Conservation (phyloP, 1,284 basidiomycete species). For the Veloporphyrellus conicus region DNA sequence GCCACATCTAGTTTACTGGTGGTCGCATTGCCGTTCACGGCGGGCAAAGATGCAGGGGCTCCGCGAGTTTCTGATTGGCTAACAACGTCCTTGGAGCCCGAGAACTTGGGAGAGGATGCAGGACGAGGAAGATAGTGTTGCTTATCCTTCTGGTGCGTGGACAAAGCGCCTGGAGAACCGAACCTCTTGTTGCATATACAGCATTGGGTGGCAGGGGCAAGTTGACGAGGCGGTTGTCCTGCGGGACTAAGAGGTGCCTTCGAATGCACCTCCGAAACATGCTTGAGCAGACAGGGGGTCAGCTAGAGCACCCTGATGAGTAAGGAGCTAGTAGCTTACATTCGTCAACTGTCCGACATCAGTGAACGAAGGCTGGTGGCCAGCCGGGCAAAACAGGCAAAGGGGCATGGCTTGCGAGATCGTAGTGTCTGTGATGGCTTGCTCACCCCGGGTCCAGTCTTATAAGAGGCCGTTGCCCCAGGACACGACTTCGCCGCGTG, state of each 20-base stretch:
- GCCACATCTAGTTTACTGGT: conserved; percentile 1
- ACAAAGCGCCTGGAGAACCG: conserved; percentile 16
- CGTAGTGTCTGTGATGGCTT: conserved; percentile 13
- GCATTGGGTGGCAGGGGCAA: conserved; percentile 15
- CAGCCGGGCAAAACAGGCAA: conserved; percentile 27
- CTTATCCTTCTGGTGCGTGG: conserved; percentile 24
- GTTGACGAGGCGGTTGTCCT: conserved; percentile 2
- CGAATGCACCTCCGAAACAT: conserved; percentile 22
- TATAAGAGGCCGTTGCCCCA: conserved; percentile 34
- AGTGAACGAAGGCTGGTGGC: conserved; percentile 23
- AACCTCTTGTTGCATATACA: conserved; percentile 29
- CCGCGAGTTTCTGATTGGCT: conserved; percentile 4
- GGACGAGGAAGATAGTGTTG: conserved; percentile 17
- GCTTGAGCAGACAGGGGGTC: conserved; percentile 19
- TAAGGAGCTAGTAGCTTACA: conserved; percentile 10
- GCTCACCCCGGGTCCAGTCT: conserved; percentile 20
- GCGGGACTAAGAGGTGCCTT: conserved; percentile 1
- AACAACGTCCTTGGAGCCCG: conserved; percentile 4
- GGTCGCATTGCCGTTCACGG: neutral
- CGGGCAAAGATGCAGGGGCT: neutral
- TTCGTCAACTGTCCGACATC: conserved; percentile 17
- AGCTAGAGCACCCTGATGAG: conserved; percentile 3
- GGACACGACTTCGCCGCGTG: conserved; percentile 34
- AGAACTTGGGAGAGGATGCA: conserved; percentile 4
- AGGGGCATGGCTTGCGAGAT: conserved; percentile 25